phyloP scores from a whole-genome alignment of 129 eudicot species.

The Calendula officinalis region DNA sequence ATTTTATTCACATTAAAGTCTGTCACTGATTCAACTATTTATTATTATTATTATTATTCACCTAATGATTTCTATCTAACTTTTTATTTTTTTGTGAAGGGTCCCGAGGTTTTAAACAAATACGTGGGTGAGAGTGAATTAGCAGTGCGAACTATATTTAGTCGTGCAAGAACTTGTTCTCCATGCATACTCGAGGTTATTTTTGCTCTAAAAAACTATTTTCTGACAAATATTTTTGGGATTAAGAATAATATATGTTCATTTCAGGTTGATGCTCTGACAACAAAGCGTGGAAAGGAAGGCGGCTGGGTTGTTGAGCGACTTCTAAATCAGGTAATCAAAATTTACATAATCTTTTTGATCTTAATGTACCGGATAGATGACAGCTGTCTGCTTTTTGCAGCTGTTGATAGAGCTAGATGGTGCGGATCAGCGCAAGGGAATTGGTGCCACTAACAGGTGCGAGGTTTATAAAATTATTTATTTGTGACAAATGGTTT shows the following conservation, averaged over 20 bases:
- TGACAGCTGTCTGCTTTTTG: constrained; percentile 13
- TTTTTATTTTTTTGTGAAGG: constrained; percentile 37
- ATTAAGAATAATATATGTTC: not conserved
- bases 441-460: constrained; percentile 99
- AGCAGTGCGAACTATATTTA: constrained; percentile 78
- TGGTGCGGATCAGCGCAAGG: constrained; percentile 77
- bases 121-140: constrained; percentile 96
- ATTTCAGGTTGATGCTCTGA: constrained; percentile 79
- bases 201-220: not conserved
- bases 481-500: not conserved
- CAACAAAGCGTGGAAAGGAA: constrained; percentile 83
- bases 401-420: constrained; percentile 89
- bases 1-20: constrained; percentile 87
- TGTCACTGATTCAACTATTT: not conserved
- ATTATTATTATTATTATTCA: not conserved
- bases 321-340: constrained; percentile 69
- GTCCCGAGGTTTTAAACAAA: constrained; percentile 85
- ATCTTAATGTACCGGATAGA: not conserved
- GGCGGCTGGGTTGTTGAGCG: constrained; percentile 92
- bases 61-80: not conserved
- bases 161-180: constrained; percentile 94
- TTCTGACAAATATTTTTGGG: not conserved
- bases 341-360: not conserved
- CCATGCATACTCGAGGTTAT: constrained; percentile 92
- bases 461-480: constrained; percentile 8